Evolutionary conservation across 1,284 basidiomycete genomes (phyloP), one percentile per base, ranked within the genome.

Genomic region (Leucoagaricus sp.): DNA sequence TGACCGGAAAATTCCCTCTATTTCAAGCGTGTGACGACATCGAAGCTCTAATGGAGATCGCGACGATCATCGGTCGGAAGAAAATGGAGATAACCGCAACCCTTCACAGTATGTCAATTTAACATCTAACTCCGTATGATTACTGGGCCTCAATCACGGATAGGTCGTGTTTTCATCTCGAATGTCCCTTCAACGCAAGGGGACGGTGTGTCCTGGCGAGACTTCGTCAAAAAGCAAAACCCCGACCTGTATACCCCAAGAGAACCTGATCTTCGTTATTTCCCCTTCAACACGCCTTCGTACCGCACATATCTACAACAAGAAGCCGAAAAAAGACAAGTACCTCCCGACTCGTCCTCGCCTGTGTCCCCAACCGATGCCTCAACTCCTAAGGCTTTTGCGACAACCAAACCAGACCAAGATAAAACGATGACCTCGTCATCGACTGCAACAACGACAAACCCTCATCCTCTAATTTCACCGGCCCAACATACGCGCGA

Each of bases 11-110:
- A 63, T 99, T 98, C 66, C 96, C 96, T 0, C 74, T 98, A 21
- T 96, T 99, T 75, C 93, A 96, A 67, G 94, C 96, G 25, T 92
- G 85, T 66, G 95, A 98, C 69, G 96, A 99, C 69, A 84, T 89
- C 29, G 96, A 99, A 70, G 96, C 96, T 4, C 76, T 99, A 36
- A 90, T 98, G 84, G 96, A 99, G 74, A 91, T 99, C 54, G 90
- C 93, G 4, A 79, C 86, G 10, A 87, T 99, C 48, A 87, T 98
- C 64, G 97, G 96, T 3, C 84, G 84, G 59, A 80, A 79, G 60
- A 82, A 84, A 50, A 94, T 98, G 84, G 96, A 96, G 69, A 87
- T 84, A 65, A 85, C 86, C 41, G 96, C 96, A 0, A 84, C 91
- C 38, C 70, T 98, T 49, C 96, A 99, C 71, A 95, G 95, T 97